A percentile compares a stretch with the other conserved stretches of the same genome.
These are phyloP conservation scores for Venturia nashicola DNA, from an alignment of 2,329 filamentous ascomycete species.

Conservation along the genomic window DNA sequence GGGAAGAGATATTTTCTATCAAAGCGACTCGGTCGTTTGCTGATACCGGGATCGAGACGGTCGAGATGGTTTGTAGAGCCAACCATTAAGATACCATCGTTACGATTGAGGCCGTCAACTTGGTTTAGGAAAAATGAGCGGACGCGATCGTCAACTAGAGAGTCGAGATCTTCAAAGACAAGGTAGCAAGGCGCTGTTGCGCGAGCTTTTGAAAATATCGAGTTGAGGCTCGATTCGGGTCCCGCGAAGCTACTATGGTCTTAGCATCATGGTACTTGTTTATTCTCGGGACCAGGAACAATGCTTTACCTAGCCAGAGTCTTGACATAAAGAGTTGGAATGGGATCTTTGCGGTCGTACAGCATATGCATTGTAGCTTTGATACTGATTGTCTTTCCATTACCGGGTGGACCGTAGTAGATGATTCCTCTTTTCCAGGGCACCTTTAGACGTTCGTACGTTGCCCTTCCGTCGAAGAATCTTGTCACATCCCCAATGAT, in stretches of 20 bases:
- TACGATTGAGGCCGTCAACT: constrained; percentile 51
- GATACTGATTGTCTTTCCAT: constrained; percentile 59
- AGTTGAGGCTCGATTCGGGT: background rate
- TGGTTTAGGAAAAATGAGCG: constrained; percentile 62
- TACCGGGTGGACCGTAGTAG: constrained; percentile 52
- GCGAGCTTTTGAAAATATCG: constrained; percentile 37
- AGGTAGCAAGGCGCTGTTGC: constrained; percentile 55
- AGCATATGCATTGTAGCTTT: constrained; percentile 58
- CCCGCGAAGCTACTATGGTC: constrained; percentile 26
- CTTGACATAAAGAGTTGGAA: constrained; percentile 10
- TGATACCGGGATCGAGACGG: constrained; percentile 50
- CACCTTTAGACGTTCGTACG: constrained; percentile 48
- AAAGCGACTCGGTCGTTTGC: constrained; percentile 34
- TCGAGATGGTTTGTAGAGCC: constrained; percentile 55
- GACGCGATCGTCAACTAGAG: constrained; percentile 46
- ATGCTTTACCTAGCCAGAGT: constrained; percentile 34
- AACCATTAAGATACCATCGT: constrained; percentile 60
- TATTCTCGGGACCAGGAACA: constrained; percentile 30
- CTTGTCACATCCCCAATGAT: constrained; percentile 51
- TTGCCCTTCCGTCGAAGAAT: constrained; percentile 49
- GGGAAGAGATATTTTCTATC: constrained; percentile 36
- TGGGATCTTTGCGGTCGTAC: constrained; percentile 36
- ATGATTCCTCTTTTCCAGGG: constrained; percentile 63
- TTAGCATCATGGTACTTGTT: constrained; percentile 37
- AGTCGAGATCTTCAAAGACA: constrained; percentile 62